A percentile compares a stretch with the other conserved stretches of the same genome.
Evolutionary conservation across 257 asterid genomes (phyloP).

Genomic region (Jacaranda mimosifolia): DNA sequence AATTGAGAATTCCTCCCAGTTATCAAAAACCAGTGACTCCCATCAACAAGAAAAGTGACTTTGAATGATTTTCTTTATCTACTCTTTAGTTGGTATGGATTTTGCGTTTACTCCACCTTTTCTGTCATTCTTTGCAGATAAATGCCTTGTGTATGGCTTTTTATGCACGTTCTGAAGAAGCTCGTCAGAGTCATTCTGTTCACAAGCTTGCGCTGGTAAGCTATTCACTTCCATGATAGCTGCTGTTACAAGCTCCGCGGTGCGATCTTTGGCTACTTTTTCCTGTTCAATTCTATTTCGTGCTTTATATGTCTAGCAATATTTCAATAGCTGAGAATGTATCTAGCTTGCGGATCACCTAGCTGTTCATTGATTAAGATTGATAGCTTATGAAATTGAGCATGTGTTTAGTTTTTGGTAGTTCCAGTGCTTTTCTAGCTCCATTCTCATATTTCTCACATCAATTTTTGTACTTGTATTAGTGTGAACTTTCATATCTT

Average conservation of each 20-base stretch:
- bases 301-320: not conserved
- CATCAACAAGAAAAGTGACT: not conserved
- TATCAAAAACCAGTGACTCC: not conserved
- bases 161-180: constrained; percentile 97
- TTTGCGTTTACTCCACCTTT: not conserved
- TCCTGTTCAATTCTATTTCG: constrained; percentile 18
- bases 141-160: constrained; percentile 99
- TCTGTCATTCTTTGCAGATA: constrained; percentile 60
- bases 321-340: constrained; percentile 14
- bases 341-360: constrained; percentile 18
- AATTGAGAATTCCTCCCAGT: not conserved
- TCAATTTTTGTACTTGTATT: constrained; percentile 2
- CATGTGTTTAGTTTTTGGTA: not conserved
- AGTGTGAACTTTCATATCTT: constrained; percentile 1
- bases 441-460: not conserved
- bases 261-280: not conserved
- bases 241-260: constrained; percentile 33
- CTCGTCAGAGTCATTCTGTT: constrained; percentile 93
- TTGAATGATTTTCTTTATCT: constrained; percentile 13
- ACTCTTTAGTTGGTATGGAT: constrained; percentile 24
- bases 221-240: constrained; percentile 32
- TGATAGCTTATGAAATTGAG: not conserved
- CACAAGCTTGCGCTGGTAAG: constrained; percentile 97
- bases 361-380: not conserved
- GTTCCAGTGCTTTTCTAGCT: constrained; percentile 4